phyloP scores from a whole-genome alignment of 345 rosid genomes.

The Citrus trifoliata region DNA sequence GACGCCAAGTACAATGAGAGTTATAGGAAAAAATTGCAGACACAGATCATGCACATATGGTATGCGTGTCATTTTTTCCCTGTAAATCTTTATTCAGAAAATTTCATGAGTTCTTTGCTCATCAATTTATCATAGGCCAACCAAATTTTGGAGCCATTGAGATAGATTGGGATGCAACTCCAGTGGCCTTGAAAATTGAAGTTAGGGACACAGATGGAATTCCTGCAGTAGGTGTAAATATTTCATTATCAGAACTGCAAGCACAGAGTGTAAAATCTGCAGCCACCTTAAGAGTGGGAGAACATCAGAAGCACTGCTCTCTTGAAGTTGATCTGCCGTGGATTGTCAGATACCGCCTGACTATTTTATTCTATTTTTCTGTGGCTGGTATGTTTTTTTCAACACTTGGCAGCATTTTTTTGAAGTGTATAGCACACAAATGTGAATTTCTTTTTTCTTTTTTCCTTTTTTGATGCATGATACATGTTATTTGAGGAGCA shows the following conservation, averaged over 20 bases:
- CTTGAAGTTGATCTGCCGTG: conserved; percentile 62
- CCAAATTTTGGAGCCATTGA: conserved; percentile 82
- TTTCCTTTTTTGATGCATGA: not conserved
- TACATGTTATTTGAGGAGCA: not conserved
- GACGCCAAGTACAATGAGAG: conserved; percentile 86
- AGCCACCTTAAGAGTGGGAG: conserved; percentile 18
- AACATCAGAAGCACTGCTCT: conserved; percentile 52
- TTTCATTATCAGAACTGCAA: conserved; percentile 52
- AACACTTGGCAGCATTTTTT: not conserved
- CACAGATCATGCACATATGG: conserved; percentile 75
- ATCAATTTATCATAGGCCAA: conserved; percentile 40
- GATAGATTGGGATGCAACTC: conserved; percentile 64
- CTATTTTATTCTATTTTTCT: conserved; percentile 44
- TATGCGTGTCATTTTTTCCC: conserved; percentile 24
- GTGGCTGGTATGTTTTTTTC: conserved; percentile 41
- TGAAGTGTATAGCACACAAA: not conserved
- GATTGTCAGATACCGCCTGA: conserved; percentile 62
- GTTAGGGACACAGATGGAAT: conserved; percentile 55
- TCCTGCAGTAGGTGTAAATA: conserved; percentile 47
- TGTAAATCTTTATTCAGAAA: conserved; percentile 1
- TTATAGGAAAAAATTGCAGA: conserved; percentile 50
- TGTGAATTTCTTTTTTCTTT: not conserved
- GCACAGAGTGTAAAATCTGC: conserved; percentile 18
- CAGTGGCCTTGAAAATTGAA: conserved; percentile 59
- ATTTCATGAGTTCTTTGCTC: conserved; percentile 9